Evolutionary conservation across 306 rosid species (phyloP).

Genomic region (Vigna angularis): DNA sequence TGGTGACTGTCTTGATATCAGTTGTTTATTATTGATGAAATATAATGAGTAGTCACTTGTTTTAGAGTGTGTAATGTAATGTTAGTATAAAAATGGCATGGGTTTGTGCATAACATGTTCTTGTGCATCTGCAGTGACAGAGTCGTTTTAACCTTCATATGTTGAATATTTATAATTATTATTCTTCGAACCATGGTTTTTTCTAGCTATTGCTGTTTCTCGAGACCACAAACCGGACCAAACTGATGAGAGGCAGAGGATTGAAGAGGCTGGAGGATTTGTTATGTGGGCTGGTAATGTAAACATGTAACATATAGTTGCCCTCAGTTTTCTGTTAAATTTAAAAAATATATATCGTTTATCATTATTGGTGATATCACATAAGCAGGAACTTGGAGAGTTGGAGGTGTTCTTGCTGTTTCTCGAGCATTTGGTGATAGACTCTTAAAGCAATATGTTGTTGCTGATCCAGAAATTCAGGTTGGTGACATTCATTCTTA

Average conservation of each 20-base stretch:
- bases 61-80: neutral
- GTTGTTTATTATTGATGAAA: neutral
- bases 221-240: conserved; percentile 99
- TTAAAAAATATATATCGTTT: neutral
- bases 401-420: conserved; percentile 99
- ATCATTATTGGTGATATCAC: conserved; percentile 31
- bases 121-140: conserved; percentile 11
- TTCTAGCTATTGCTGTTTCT: conserved; percentile 89
- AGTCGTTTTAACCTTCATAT: conserved; percentile 20
- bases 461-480: conserved; percentile 99
- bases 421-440: conserved; percentile 99
- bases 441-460: conserved; percentile 95
- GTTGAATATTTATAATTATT: conserved; percentile 23
- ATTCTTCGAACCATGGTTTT: conserved; percentile 42
- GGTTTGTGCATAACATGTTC: conserved; percentile 10
- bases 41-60: no score
- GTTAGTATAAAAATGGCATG: neutral
- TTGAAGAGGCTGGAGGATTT: conserved; percentile 96
- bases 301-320: neutral
- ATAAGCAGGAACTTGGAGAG: conserved; percentile 95
- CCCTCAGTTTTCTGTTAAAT: neutral
- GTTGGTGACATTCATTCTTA: conserved; percentile 47
- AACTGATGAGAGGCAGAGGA: conserved; percentile 93
- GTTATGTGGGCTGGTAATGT: conserved; percentile 96
- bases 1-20: conserved; percentile 11